phyloP scores from a whole-genome alignment of 2,329 filamentous ascomycete genomes.

The Botryotinia convoluta region DNA sequence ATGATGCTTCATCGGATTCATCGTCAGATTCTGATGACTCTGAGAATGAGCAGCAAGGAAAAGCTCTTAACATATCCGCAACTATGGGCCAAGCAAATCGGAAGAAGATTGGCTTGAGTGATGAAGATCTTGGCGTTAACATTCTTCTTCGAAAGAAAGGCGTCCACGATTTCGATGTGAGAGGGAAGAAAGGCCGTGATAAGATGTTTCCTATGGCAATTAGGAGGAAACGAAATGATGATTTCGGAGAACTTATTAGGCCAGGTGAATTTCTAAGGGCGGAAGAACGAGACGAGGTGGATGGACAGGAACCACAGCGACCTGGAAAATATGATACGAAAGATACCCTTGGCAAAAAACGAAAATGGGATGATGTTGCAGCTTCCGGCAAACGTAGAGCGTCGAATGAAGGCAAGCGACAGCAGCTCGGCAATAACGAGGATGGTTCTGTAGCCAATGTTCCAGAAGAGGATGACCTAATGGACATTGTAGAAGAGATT shows the following conservation, averaged over 20 bases:
- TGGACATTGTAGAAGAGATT: slow-evolving; percentile 54
- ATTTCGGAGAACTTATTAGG: slow-evolving; percentile 90
- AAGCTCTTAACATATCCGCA: slow-evolving; percentile 83
- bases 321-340: slow-evolving; percentile 50
- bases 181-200: slow-evolving; percentile 87
- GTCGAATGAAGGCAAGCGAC: slow-evolving; percentile 56
- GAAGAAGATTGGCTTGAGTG: slow-evolving; percentile 81
- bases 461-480: slow-evolving; percentile 55
- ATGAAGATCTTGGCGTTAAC: slow-evolving; percentile 89
- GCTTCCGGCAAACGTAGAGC: slow-evolving; percentile 41
- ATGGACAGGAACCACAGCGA: slow-evolving; percentile 60
- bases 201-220: slow-evolving; percentile 87
- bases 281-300: slow-evolving; percentile 80
- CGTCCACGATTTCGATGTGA: slow-evolving; percentile 90
- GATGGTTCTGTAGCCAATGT: slow-evolving; percentile 43
- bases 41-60: slow-evolving; percentile 86
- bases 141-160: slow-evolving; percentile 84
- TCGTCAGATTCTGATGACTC: slow-evolving; percentile 86
- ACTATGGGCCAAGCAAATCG: slow-evolving; percentile 79
- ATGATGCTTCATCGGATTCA: slow-evolving; percentile 82
- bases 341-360: slow-evolving; percentile 79
- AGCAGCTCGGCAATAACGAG: slow-evolving; percentile 44
- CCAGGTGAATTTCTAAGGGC: slow-evolving; percentile 92
- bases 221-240: slow-evolving; percentile 75
- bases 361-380: slow-evolving; percentile 81